Conservation (phyloP, 1,284 basidiomycete species). For the Singerocomus inundabilis region DNA sequence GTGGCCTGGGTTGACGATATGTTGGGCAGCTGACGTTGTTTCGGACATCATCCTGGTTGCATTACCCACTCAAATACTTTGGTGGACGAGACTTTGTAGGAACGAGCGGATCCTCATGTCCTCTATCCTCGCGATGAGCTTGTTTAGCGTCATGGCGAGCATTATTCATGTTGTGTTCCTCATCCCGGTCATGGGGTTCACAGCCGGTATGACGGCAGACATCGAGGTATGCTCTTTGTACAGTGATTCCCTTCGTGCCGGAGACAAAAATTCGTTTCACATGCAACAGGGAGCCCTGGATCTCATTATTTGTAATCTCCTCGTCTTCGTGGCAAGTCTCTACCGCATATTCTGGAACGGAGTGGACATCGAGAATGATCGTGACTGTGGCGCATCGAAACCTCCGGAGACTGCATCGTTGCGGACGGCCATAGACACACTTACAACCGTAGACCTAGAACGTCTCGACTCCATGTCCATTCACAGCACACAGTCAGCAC, state of each 20-base stretch:
- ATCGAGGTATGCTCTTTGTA: slow-evolving; percentile 12
- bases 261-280: slow-evolving; percentile 1
- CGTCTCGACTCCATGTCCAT: not conserved
- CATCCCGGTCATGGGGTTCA: slow-evolving; percentile 7
- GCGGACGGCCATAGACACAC: not conserved
- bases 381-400: not conserved
- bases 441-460: slow-evolving; percentile 19
- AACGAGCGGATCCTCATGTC: slow-evolving; percentile 14
- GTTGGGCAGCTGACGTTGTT: slow-evolving; percentile 11
- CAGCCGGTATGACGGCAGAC: slow-evolving; percentile 8
- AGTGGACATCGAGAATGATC: slow-evolving; percentile 3
- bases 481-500: slow-evolving; percentile 5
- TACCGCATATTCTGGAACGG: slow-evolving; percentile 9
- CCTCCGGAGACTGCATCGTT: not conserved
- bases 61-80: slow-evolving; percentile 17
- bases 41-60: slow-evolving; percentile 17
- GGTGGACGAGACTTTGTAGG: slow-evolving; percentile 2
- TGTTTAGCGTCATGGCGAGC: slow-evolving; percentile 8
- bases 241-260: too few species aligned
- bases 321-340: slow-evolving; percentile 14
- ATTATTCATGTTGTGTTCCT: slow-evolving; percentile 15
- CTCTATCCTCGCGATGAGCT: slow-evolving; percentile 13
- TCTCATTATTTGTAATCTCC: slow-evolving; percentile 16
- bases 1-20: slow-evolving; percentile 2
- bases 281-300: slow-evolving; percentile 11